These are phyloP conservation scores for Truncatella angustata DNA, from an alignment of 2,329 filamentous ascomycete genomes.

Conservation along the genomic window DNA sequence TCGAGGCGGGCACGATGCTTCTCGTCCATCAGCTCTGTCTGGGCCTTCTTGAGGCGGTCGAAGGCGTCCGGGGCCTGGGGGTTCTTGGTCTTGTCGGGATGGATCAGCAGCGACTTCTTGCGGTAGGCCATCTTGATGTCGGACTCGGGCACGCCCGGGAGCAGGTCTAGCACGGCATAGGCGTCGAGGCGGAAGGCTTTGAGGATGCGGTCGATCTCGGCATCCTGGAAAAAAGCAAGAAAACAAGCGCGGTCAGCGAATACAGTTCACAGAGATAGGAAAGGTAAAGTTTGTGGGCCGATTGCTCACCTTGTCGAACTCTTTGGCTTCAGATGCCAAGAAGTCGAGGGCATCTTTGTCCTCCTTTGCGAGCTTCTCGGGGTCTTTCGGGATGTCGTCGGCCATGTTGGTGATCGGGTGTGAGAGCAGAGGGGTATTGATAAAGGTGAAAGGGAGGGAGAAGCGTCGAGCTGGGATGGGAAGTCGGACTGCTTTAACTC, in stretches of 20 bases:
- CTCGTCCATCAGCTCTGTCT: conserved; percentile 88
- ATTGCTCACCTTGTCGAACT: conserved; percentile 82
- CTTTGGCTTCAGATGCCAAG: conserved; percentile 81
- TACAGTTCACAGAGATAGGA: too few relatives aligned
- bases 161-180: conserved; percentile 92
- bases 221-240: conserved; percentile 64
- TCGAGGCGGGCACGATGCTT: conserved; percentile 84
- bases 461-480: neutral
- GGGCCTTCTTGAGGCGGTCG: conserved; percentile 92
- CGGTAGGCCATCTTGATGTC: conserved; percentile 95
- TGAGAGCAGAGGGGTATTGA: neutral
- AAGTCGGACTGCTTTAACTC: neutral
- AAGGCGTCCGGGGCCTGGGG: conserved; percentile 90
- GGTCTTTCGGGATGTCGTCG: conserved; percentile 39
- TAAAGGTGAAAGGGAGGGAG: neutral
- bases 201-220: conserved; percentile 91
- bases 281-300: too few relatives aligned
- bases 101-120: conserved; percentile 97
- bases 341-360: conserved; percentile 77
- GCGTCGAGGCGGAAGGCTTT: conserved; percentile 77
- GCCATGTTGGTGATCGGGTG: conserved; percentile 31
- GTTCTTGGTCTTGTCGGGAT: conserved; percentile 96
- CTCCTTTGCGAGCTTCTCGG: conserved; percentile 30
- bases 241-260: neutral
- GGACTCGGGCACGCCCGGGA: conserved; percentile 90